A percentile compares a stretch with the other conserved stretches of the same genome.
These are phyloP conservation scores for Citrus hindsii DNA, from an alignment of 345 rosid species.

Conservation along the genomic window DNA sequence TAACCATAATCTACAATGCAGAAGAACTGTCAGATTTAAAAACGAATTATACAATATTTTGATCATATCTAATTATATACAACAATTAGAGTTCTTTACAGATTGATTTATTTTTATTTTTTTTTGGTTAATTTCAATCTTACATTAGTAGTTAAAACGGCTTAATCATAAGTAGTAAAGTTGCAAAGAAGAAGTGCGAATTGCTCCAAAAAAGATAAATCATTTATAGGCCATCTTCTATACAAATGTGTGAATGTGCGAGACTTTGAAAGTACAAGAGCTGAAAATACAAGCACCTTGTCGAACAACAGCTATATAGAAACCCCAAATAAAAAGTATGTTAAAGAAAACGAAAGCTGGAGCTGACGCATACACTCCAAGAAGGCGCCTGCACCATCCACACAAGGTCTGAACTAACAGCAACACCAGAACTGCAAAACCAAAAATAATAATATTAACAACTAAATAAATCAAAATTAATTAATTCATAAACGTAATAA, in stretches of 20 bases:
- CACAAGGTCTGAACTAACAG: conserved; percentile 34
- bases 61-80: background rate
- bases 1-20: background rate
- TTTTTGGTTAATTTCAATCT: background rate
- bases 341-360: conserved; percentile 52
- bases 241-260: background rate
- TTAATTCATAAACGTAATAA: background rate
- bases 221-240: background rate
- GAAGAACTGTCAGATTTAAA: background rate
- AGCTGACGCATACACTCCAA: conserved; percentile 46
- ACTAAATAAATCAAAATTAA: background rate
- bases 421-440: conserved; percentile 32
- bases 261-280: background rate
- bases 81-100: background rate
- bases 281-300: conserved; percentile 28
- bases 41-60: background rate
- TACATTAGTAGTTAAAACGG: background rate
- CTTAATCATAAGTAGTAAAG: background rate
- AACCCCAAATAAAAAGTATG: conserved; percentile 42
- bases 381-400: conserved; percentile 41
- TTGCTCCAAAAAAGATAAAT: background rate
- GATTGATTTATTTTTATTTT: background rate
- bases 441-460: background rate
- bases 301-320: conserved; percentile 36
- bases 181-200: background rate